Conservation (phyloP, 2,329 filamentous ascomycete genomes). For the Diaporthe vaccinii region DNA sequence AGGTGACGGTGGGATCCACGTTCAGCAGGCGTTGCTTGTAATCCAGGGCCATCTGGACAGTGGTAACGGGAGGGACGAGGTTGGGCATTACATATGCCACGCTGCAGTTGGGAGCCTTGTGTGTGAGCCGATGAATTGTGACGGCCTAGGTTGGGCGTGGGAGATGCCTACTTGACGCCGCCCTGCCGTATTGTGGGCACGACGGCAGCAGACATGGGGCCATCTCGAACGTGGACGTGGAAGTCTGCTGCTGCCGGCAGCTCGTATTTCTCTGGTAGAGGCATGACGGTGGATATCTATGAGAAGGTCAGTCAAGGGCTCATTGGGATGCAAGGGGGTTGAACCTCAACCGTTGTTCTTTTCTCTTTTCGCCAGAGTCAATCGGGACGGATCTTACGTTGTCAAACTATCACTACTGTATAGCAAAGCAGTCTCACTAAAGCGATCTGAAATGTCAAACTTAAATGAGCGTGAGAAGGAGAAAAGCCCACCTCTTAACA, state of each 20-base stretch:
- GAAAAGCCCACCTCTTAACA: neutral
- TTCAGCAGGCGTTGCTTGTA: slow-evolving; percentile 74
- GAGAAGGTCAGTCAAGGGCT: neutral
- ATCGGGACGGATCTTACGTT: neutral
- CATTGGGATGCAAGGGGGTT: neutral
- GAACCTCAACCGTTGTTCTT: neutral
- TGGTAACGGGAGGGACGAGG: slow-evolving; percentile 73
- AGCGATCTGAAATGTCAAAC: slow-evolving; percentile 27
- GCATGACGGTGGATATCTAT: slow-evolving; percentile 43
- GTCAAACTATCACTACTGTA: neutral
- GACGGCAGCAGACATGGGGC: slow-evolving; percentile 71
- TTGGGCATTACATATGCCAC: slow-evolving; percentile 66
- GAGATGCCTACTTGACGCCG: slow-evolving; percentile 55
- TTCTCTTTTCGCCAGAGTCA: neutral
- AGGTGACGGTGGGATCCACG: slow-evolving; percentile 73
- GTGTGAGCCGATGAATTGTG: slow-evolving; percentile 38
- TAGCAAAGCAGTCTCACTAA: neutral
- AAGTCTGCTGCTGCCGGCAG: slow-evolving; percentile 77
- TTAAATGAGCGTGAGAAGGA: slow-evolving; percentile 10
- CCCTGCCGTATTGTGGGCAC: slow-evolving; percentile 58
- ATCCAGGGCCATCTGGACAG: slow-evolving; percentile 72
- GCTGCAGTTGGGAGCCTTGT: slow-evolving; percentile 39
- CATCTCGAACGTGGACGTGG: slow-evolving; percentile 80
- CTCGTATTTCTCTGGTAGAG: slow-evolving; percentile 55
- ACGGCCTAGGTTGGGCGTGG: slow-evolving; percentile 66